Conservation (phyloP, 345 rosid genomes). For the Kernera saxatilis region DNA sequence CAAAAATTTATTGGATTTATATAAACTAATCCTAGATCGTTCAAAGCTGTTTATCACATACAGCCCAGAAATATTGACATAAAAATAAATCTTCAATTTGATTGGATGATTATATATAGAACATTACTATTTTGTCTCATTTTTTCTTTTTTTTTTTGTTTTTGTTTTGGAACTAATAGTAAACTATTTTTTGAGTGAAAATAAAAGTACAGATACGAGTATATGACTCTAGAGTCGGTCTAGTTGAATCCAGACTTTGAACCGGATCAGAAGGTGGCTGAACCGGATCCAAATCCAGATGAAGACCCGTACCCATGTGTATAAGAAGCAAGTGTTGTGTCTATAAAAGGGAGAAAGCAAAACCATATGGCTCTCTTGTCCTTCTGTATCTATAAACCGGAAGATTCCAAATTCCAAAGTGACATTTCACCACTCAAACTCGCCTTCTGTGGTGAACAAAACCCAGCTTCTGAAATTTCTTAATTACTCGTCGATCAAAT, state of each 20-base stretch:
- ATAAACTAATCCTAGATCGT: too few species aligned
- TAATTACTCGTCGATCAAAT: background rate
- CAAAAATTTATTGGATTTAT: too few species aligned
- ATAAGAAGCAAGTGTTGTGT: background rate
- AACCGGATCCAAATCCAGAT: background rate
- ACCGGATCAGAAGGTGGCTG: background rate
- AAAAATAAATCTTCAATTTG: too few species aligned
- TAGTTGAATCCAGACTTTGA: background rate
- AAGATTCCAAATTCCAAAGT: slow-evolving; percentile 14
- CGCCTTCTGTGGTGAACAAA: slow-evolving; percentile 13
- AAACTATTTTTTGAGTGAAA: background rate
- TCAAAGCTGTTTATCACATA: too few species aligned
- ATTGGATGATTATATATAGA: too few species aligned
- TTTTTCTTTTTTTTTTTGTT: too few species aligned
- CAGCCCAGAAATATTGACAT: too few species aligned
- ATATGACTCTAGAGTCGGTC: background rate
- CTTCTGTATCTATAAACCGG: slow-evolving; percentile 12
- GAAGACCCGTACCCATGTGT: slow-evolving; percentile 4
- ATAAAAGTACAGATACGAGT: background rate
- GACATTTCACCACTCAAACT: slow-evolving; percentile 2
- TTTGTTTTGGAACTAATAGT: too few species aligned
- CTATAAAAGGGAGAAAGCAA: slow-evolving; percentile 17
- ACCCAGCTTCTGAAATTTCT: background rate
- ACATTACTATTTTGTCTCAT: too few species aligned
- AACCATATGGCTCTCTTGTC: background rate